Conservation (phyloP, 441 rosid genomes). For the Eutrema salsugineum region DNA sequence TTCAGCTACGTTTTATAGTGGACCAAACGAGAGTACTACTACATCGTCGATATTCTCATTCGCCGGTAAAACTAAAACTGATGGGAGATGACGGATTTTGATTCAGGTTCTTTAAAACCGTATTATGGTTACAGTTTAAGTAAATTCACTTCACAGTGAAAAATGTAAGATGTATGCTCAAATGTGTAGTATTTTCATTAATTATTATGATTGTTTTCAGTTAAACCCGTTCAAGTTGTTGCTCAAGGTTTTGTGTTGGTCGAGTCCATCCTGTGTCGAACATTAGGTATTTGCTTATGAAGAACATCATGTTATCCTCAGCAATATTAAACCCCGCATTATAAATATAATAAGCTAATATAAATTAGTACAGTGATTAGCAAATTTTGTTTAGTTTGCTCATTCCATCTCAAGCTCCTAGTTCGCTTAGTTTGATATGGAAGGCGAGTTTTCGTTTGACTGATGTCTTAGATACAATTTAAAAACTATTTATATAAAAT, state of each 20-base stretch:
- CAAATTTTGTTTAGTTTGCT: too few relatives aligned
- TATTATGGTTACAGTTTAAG: background rate
- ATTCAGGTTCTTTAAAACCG: background rate
- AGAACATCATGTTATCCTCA: background rate
- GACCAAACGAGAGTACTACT: conserved; percentile 18
- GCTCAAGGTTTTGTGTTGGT: background rate
- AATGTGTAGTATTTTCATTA: background rate
- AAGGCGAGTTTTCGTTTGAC: too few relatives aligned
- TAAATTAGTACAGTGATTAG: too few relatives aligned
- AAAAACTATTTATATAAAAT: too few relatives aligned
- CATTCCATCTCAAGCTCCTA: too few relatives aligned
- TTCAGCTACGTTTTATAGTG: conserved; percentile 40
- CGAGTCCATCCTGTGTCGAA: background rate
- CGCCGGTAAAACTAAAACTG: background rate
- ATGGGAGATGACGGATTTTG: background rate
- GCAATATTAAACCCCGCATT: too few relatives aligned
- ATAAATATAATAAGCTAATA: too few relatives aligned
- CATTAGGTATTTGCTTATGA: background rate
- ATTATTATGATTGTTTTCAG: background rate
- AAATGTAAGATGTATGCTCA: background rate
- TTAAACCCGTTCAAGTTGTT: background rate
- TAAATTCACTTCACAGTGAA: background rate
- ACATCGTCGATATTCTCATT: conserved; percentile 23
- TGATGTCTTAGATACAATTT: too few relatives aligned
- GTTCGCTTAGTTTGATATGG: too few relatives aligned